phyloP scores from a whole-genome alignment of 1,139 yeast genomes.

The Yamadazyma triangularis region DNA sequence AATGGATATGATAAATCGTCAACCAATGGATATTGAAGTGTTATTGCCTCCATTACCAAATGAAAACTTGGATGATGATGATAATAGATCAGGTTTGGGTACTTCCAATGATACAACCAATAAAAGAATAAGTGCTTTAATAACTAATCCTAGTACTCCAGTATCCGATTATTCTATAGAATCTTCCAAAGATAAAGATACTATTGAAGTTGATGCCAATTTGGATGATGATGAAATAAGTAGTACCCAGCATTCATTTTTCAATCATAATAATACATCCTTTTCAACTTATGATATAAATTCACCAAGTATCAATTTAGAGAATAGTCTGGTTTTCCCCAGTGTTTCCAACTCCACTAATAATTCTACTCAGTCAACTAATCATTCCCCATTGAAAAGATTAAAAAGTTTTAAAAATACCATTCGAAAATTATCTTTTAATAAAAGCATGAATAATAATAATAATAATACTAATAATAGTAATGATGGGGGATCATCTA shows the following conservation, averaged over 20 bases:
- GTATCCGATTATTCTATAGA: conserved; percentile 1
- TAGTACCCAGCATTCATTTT: conserved; percentile 8
- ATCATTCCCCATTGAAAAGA: conserved; percentile 27
- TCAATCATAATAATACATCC: conserved; percentile 13
- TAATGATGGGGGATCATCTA: background rate
- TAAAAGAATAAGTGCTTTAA: conserved; percentile 3
- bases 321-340: conserved; percentile 18
- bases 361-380: conserved; percentile 10
- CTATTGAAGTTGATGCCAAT: background rate
- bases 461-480: conserved; percentile 1
- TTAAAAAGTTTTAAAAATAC: conserved; percentile 25
- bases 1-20: background rate
- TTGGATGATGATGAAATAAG: background rate
- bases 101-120: too few species aligned
- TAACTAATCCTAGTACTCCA: background rate
- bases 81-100: too few species aligned
- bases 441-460: too few species aligned
- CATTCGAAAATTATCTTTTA: conserved; percentile 16
- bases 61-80: conserved; percentile 9
- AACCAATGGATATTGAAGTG: conserved; percentile 13
- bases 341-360: conserved; percentile 10
- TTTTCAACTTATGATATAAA: conserved; percentile 28
- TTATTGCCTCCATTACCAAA: conserved; percentile 39
- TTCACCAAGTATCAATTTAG: conserved; percentile 23
- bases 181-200: conserved; percentile 1